A percentile compares a stretch with the other conserved stretches of the same genome.
phyloP scores from a whole-genome alignment of 2,329 filamentous ascomycete species.

The Aspergillus viridinutans region DNA sequence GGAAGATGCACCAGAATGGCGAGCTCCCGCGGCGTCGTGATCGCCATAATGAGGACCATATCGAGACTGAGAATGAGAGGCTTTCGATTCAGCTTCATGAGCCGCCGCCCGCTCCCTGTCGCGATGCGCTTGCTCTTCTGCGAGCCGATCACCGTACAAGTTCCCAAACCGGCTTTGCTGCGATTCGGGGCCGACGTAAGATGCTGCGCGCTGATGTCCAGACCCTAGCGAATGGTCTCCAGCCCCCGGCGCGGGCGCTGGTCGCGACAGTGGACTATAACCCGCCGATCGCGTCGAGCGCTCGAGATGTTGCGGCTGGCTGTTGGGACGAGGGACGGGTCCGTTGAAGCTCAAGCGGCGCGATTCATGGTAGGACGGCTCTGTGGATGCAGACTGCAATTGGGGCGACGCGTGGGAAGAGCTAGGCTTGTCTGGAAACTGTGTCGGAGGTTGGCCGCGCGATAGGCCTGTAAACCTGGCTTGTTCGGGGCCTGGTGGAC shows the following conservation, averaged over 20 bases:
- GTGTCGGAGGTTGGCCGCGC: conserved; percentile 25
- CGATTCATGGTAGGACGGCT: conserved; percentile 29
- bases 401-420: conserved; percentile 33
- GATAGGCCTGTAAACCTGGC: conserved; percentile 29
- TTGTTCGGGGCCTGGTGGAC: conserved; percentile 23
- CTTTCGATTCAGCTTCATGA: conserved; percentile 30
- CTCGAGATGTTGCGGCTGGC: conserved; percentile 38
- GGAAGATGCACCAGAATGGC: conserved; percentile 21
- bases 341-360: conserved; percentile 43
- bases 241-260: conserved; percentile 17
- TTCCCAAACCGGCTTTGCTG: conserved; percentile 29
- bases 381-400: conserved; percentile 30
- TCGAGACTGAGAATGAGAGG: conserved; percentile 21
- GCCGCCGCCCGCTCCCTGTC: conserved; percentile 29
- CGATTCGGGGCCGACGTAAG: conserved; percentile 30
- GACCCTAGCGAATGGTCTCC: conserved; percentile 21
- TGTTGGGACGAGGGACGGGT: conserved; percentile 41
- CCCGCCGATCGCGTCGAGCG: conserved; percentile 26
- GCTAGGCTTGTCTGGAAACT: conserved; percentile 34
- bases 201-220: conserved; percentile 21
- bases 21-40: conserved; percentile 26
- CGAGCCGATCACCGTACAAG: conserved; percentile 32
- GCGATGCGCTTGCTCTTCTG: conserved; percentile 32
- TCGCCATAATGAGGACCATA: conserved; percentile 32
- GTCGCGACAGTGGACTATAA: conserved; percentile 34